Base-by-base conservation (phyloP, 148 eudicot species). In the Rhododendron mucronatum region DNA sequence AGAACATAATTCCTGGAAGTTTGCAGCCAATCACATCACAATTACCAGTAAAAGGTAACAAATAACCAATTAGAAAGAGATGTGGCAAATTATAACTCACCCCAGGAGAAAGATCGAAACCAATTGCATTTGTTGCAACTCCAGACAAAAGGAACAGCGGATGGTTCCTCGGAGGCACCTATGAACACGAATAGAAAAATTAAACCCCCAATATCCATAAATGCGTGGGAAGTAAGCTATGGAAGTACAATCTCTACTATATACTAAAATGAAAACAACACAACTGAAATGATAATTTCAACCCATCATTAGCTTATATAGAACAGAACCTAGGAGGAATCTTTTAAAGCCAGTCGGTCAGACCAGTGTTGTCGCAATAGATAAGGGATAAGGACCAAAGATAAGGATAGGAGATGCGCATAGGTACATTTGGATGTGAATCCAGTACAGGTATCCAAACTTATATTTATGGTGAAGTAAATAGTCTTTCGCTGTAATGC, bases 81-180 rank as follows among this genome's bases (percentile, higher is more conserved):
- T 20, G 80, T 23, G 50, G 51, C 1, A 44, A 41, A 78, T 47
- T 47, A 78, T 33, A 85, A 89, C 90, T 67, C 86, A 96, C 98
- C 96, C 89, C 98, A 10, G 98, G 98, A 79, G 98, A 88, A 28
- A 97, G 98, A 91, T 97, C 99, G 80, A 93, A 97, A 73, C 98
- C 99, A 86, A 97, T 93, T 39, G 98, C 98, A 89, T 97, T 97
- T 12, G 99, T 97, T 37, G 96, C 99, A 78, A 97, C 98, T 23
- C 99, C 99, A 2, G 99, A 97, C 84, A 97, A 87, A 85, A 97
- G 87, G 89, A 97, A 83, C 87, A 97, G 91, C 13, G 98, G 99
- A 84, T 97, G 98, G 88, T 94, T 95, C 89, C 96, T 94, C 39
- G 79, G 82, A 35, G 90, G 91, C 33, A 91, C 95, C 99, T 97